A percentile compares a stretch with the other conserved stretches of the same genome.
phyloP scores from a whole-genome alignment of 192 early-diverging fungal species.

The Rhizoclosmatium globosum region DNA sequence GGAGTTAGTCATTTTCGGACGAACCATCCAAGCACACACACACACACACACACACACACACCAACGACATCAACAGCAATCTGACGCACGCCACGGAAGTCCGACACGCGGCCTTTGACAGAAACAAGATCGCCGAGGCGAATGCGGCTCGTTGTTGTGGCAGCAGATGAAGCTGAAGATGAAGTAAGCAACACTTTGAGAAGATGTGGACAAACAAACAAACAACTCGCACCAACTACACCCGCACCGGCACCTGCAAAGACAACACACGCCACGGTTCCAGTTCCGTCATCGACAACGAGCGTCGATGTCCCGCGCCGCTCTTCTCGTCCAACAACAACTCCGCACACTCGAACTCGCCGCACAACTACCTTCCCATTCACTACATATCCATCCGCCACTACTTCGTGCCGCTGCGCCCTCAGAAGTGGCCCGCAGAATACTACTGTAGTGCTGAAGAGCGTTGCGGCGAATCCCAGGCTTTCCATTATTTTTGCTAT shows the following conservation, averaged over 20 bases:
- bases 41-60: background rate
- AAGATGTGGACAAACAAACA: too few species aligned
- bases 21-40: background rate
- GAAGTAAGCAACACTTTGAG: too few species aligned
- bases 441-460: too few species aligned
- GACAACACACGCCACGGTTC: background rate
- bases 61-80: conserved; percentile 9
- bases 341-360: background rate
- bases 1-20: background rate
- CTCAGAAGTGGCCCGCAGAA: background rate
- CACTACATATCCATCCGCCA: background rate
- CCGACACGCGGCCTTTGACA: background rate
- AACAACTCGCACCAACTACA: background rate
- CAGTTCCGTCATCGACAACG: conserved; percentile 16
- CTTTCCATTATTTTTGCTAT: too few species aligned
- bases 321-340: conserved; percentile 11
- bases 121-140: conserved; percentile 2
- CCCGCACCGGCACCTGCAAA: background rate
- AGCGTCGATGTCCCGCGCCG: background rate
- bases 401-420: background rate
- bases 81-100: background rate
- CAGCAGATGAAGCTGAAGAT: background rate
- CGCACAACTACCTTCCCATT: background rate
- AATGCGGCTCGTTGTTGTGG: background rate
- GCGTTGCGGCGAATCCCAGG: too few species aligned